Evolutionary conservation across 2,329 filamentous ascomycete species (phyloP), one percentile per base, ranked within the genome.

Genomic region (Sporothrix luriei): DNA sequence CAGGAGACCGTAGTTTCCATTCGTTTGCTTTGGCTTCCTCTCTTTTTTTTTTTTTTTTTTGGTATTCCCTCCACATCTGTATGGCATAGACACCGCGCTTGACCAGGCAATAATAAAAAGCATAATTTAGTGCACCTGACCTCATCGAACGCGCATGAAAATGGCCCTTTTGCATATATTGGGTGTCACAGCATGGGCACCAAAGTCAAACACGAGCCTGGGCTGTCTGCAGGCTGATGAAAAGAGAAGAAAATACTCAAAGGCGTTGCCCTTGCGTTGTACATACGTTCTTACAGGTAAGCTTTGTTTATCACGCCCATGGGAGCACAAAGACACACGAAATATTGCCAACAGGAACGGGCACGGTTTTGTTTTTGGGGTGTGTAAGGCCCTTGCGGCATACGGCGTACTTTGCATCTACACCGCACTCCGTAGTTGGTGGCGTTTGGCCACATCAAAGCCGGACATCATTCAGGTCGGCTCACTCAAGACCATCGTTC

Each of bases 171-270:
- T 24, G 43, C 13, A 29, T 64, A n/a, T 64, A 49, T 64, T 49
- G 61, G 43, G 61, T 64, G 43, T 48, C 43, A 64, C 61, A 29
- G 61, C 61, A 49, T 64, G 61, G 61, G 24, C 61, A 33, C 61
- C 24, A 29, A 26, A 64, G 61, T 33, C 61, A 48, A 48, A 64
- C 61, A 64, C 61, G 43, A 64, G 40, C 14, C 43, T 24, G n/a
- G 13, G 38, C 57, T 62, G 38, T 16, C 38, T 24, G 33, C 19
- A 59, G 29, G n/a, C 24, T 11, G 14, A 38, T 33, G 54, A 57
- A n/a, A 21, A 14, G 16, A 49, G 14, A 38, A 40, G 16, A 40
- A 26, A 57, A 33, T 40, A 33, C 10, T 43, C 6, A 14, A 62
- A 24, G 55, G 9, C 19, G 5, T 43, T 40, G 55, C 2, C 10